Base-by-base conservation (phyloP, 2,329 filamentous ascomycete genomes). In the Fusarium cicatricum region DNA sequence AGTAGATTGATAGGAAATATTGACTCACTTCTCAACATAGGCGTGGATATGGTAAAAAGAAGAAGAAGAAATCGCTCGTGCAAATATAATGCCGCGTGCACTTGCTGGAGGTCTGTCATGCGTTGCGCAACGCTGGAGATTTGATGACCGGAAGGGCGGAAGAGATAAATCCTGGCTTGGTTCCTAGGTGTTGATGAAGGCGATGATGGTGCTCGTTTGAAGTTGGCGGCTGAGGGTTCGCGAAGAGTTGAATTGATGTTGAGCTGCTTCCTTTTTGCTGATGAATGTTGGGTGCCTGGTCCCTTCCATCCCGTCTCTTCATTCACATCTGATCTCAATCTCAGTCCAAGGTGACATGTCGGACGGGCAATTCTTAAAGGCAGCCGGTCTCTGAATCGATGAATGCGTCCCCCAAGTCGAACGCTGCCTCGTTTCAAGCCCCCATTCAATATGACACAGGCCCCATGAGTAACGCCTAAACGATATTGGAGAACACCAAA, bases 341-440 rank as follows among this genome's bases (percentile, higher is more conserved):
- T 32, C 29, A 12, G n/a, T 3, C 14, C n/a, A 38, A 17, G 12
- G 34, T 38, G 34, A 21, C 54, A 39, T 14, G 15, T 26, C 31
- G 36, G 36, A 42, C 32, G 8, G 16, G 21, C 33, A 43, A 39
- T 29, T 11, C 21, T 12, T 2, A 28, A 48, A 39, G 14, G 19
- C 14, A 26, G 21, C 37, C 4, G 21, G 11, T 26, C 7, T 12
- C 21, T 21, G 21, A 15, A 10, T 39, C 5, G 28, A 42, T 43
- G 31, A 42, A 40, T 19, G 17, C n/a, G 19, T 21, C 40, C 15
- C 46, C 11, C 14, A 14, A 36, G 17, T 34, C 15, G 32, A 38
- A 14, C 9, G 44, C 40, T 40, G 56, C 40, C 44, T 55, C 28
- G 34, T 60, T 58, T 60, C 50, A 55, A 55, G 3, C 23, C 49